Percentiles rank a stretch among this genome's conserved stretches.
phyloP scores from a whole-genome alignment of 768 basidiomycete species.

The Boletus subparvulus region DNA sequence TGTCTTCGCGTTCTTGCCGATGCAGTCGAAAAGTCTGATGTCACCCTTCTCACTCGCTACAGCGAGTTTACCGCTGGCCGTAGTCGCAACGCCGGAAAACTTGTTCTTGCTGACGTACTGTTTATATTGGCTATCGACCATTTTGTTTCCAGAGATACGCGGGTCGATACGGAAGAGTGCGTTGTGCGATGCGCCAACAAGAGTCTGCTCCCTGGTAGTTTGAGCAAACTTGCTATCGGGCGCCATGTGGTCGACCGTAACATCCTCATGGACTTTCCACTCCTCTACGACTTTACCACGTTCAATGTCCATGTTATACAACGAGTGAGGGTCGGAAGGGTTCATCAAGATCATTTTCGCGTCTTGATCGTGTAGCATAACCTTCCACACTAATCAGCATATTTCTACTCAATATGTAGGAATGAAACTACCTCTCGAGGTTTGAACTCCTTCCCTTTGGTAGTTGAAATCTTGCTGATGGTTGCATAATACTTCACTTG shows the following conservation, averaged over 20 bases:
- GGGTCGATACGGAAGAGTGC: slow-evolving; percentile 98
- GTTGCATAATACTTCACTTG: slow-evolving; percentile 84
- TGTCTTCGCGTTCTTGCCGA: slow-evolving; percentile 99
- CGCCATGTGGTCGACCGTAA: slow-evolving; percentile 85
- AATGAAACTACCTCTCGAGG: slow-evolving; percentile 69
- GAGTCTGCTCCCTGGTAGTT: slow-evolving; percentile 87
- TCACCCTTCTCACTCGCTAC: slow-evolving; percentile 97
- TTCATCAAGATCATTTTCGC: slow-evolving; percentile 93
- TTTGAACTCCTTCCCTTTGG: slow-evolving; percentile 80
- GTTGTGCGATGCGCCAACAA: slow-evolving; percentile 92
- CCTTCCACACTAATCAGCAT: slow-evolving; percentile 43
- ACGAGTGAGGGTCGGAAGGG: slow-evolving; percentile 70
- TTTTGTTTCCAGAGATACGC: slow-evolving; percentile 85
- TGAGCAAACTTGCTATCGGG: slow-evolving; percentile 95
- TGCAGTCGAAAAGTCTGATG: slow-evolving; percentile 88
- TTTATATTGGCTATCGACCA: slow-evolving; percentile 94
- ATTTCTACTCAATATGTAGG: background rate
- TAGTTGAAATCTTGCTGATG: slow-evolving; percentile 77
- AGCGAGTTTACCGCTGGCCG: slow-evolving; percentile 81
- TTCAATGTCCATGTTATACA: slow-evolving; percentile 91
- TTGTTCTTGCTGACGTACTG: slow-evolving; percentile 94
- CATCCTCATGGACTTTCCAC: slow-evolving; percentile 93
- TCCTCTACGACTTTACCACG: slow-evolving; percentile 96
- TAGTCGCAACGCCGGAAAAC: slow-evolving; percentile 91
- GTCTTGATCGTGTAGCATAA: slow-evolving; percentile 97